Evolutionary conservation across 495 filamentous ascomycete genomes (phyloP).

Genomic region (Talaromyces ruber): DNA sequence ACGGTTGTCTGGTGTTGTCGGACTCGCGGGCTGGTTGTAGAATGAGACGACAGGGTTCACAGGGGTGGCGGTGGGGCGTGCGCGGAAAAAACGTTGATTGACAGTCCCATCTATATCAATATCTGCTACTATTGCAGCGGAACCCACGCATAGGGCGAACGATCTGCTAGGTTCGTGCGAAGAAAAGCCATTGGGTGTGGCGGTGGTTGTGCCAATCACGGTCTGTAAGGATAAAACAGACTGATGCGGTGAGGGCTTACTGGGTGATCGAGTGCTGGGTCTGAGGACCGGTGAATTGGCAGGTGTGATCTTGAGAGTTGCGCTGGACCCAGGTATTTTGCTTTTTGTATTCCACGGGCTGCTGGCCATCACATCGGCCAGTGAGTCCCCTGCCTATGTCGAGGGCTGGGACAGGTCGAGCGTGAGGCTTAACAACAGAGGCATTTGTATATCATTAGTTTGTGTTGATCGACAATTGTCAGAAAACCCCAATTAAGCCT

Average conservation of each 20-base stretch:
- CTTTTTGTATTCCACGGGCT: conserved; percentile 27
- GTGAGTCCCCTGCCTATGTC: background rate
- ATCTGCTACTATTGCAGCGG: conserved; percentile 82
- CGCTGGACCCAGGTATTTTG: conserved; percentile 24
- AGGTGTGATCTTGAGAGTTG: conserved; percentile 64
- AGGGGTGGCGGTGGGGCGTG: conserved; percentile 68
- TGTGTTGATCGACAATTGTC: background rate
- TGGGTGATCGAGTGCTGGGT: conserved; percentile 53
- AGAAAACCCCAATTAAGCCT: background rate
- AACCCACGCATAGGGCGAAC: conserved; percentile 88
- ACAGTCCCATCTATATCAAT: conserved; percentile 63
- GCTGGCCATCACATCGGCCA: conserved; percentile 28
- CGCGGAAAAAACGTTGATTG: conserved; percentile 83
- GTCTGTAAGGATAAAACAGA: conserved; percentile 62
- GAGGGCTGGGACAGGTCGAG: conserved; percentile 6
- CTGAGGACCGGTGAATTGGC: conserved; percentile 66
- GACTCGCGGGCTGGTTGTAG: conserved; percentile 55
- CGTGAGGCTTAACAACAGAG: background rate
- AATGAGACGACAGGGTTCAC: conserved; percentile 46
- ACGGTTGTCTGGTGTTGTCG: conserved; percentile 34
- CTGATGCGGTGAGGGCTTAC: conserved; percentile 40
- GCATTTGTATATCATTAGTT: background rate
- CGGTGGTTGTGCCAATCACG: conserved; percentile 83
- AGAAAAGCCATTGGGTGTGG: conserved; percentile 80
- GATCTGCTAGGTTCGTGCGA: conserved; percentile 56